Evolutionary conservation across 1,284 basidiomycete species (phyloP).

Genomic region (Coniophora puteana): DNA sequence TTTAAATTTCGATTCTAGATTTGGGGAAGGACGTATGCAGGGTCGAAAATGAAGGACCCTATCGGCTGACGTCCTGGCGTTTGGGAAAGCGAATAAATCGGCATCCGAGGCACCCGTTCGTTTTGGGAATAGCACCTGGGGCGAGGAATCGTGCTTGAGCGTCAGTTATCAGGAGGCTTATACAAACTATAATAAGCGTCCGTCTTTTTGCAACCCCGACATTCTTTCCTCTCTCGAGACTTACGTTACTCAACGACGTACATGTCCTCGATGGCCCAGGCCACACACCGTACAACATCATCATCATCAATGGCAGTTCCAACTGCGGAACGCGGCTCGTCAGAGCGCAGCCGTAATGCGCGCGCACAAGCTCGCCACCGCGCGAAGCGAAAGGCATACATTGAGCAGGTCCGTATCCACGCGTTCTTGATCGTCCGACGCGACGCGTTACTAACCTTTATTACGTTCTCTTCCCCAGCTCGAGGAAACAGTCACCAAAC

Average conservation of each 20-base stretch:
- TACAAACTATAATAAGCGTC: constrained; percentile 31
- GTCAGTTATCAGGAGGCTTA: constrained; percentile 18
- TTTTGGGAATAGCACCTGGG: constrained; percentile 18
- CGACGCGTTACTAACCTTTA: constrained; percentile 13
- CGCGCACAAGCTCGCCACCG: constrained; percentile 89
- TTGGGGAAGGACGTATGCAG: constrained; percentile 29
- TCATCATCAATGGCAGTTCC: constrained; percentile 21
- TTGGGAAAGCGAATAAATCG: constrained; percentile 47
- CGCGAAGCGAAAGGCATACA: constrained; percentile 90
- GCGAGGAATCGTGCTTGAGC: too few relatives aligned
- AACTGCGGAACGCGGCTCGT: constrained; percentile 35
- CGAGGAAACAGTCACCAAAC: constrained; percentile 76
- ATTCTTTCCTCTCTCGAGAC: constrained; percentile 23
- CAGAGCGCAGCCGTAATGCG: constrained; percentile 78
- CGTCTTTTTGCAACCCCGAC: constrained; percentile 29
- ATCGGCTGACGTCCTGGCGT: constrained; percentile 51
- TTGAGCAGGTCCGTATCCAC: constrained; percentile 64
- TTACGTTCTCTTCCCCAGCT: constrained; percentile 40
- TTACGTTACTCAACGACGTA: constrained; percentile 39
- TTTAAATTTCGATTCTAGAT: constrained; percentile 31
- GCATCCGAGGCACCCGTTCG: constrained; percentile 33
- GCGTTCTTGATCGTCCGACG: constrained; percentile 6
- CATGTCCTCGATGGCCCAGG: constrained; percentile 39
- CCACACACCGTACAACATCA: too few relatives aligned
- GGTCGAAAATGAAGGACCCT: constrained; percentile 38